Evolutionary conservation across 306 rosid genomes (phyloP).

Genomic region (Notholithocarpus densiflorus): DNA sequence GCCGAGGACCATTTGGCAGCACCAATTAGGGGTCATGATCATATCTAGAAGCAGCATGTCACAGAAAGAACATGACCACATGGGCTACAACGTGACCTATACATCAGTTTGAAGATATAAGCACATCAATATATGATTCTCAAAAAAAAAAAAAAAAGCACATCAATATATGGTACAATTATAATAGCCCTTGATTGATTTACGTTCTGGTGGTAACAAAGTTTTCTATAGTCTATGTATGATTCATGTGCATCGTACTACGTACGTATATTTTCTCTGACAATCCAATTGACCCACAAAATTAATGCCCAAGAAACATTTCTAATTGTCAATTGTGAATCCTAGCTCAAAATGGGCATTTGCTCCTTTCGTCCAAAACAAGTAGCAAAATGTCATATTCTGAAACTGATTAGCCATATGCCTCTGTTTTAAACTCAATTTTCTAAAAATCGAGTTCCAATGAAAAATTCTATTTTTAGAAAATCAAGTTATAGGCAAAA

Average conservation of each 20-base stretch:
- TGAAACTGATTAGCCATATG: too few species aligned
- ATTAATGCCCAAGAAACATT: too few species aligned
- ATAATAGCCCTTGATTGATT: not conserved
- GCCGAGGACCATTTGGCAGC: not conserved
- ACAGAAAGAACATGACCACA: slow-evolving; percentile 31
- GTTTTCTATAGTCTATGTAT: too few species aligned
- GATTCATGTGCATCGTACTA: slow-evolving; percentile 12
- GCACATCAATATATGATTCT: not conserved
- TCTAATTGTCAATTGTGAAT: too few species aligned
- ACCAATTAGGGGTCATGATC: slow-evolving; percentile 19
- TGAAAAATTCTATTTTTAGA: too few species aligned
- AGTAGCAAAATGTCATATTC: too few species aligned
- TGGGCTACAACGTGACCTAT: slow-evolving; percentile 32
- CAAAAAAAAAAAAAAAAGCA: not conserved
- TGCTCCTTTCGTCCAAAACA: too few species aligned
- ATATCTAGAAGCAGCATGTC: slow-evolving; percentile 23
- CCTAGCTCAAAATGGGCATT: too few species aligned
- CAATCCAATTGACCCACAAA: too few species aligned
- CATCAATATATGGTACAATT: slow-evolving; percentile 15
- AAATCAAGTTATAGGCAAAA: too few species aligned
- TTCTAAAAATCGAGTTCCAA: too few species aligned
- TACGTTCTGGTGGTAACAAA: not conserved
- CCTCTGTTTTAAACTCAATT: too few species aligned
- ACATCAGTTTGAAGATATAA: slow-evolving; percentile 12
- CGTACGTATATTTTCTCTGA: not conserved